These are phyloP conservation scores for Vigna hirtella DNA, from an alignment of 306 rosid genomes.

Conservation along the genomic window DNA sequence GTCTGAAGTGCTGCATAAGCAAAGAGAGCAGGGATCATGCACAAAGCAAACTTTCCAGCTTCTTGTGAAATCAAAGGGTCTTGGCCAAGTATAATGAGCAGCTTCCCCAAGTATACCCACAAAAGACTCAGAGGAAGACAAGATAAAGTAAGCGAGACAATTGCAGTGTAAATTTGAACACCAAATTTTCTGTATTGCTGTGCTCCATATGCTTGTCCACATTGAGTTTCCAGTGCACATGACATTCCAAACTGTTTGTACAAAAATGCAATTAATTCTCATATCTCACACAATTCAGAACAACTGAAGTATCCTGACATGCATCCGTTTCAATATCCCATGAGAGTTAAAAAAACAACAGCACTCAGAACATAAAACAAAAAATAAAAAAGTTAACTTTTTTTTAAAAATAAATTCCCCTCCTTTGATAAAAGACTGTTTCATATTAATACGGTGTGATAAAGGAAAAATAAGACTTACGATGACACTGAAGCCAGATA, in stretches of 20 bases:
- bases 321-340: neutral
- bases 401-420: neutral
- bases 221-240: conserved; percentile 68
- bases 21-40: conserved; percentile 80
- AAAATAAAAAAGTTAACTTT: too few species aligned
- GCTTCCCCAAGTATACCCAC: conserved; percentile 67
- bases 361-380: neutral
- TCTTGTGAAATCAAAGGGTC: conserved; percentile 80
- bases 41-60: conserved; percentile 69
- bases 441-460: too few species aligned
- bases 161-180: conserved; percentile 57
- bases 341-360: neutral
- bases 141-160: conserved; percentile 61
- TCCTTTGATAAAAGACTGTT: neutral
- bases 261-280: conserved; percentile 10
- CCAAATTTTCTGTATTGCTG: conserved; percentile 64
- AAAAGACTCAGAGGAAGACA: conserved; percentile 66
- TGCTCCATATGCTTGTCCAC: conserved; percentile 81
- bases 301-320: neutral
- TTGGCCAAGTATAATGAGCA: conserved; percentile 72
- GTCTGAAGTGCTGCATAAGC: conserved; percentile 74
- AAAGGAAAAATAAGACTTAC: conserved; percentile 47
- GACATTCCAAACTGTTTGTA: conserved; percentile 70
- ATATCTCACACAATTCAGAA: neutral
- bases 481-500: conserved; percentile 63